Percentiles rank a stretch among this genome's conserved stretches.
These are phyloP conservation scores for Calendula officinalis DNA, from an alignment of 129 eudicot species.

Conservation along the genomic window DNA sequence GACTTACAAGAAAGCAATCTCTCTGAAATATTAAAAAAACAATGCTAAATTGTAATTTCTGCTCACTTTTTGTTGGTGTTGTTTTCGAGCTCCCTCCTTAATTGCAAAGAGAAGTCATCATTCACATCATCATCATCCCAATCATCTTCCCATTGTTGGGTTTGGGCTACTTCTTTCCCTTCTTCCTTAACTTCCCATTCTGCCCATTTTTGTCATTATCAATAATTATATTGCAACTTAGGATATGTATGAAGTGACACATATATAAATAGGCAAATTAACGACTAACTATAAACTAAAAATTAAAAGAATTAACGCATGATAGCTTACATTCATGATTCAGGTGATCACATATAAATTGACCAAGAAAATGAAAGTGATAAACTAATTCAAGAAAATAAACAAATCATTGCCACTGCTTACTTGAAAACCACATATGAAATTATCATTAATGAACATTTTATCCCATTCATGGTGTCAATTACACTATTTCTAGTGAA, in stretches of 20 bases:
- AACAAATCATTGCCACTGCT: not conserved
- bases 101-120: slow-evolving; percentile 82
- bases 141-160: slow-evolving; percentile 88
- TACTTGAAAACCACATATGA: not conserved
- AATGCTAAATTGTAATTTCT: slow-evolving; percentile 18
- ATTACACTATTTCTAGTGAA: not conserved
- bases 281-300: not conserved
- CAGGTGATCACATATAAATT: not conserved
- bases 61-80: slow-evolving; percentile 56
- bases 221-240: slow-evolving; percentile 10
- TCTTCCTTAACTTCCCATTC: slow-evolving; percentile 76
- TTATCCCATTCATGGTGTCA: not conserved
- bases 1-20: not conserved
- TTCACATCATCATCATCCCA: slow-evolving; percentile 98
- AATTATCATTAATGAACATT: not conserved
- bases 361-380: slow-evolving; percentile 4
- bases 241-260: not conserved
- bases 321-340: slow-evolving; percentile 6
- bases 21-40: not conserved
- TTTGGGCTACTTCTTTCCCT: slow-evolving; percentile 56
- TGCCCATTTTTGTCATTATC: slow-evolving; percentile 25
- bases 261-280: not conserved
- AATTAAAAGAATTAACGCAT: not conserved
- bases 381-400: not conserved
- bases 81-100: slow-evolving; percentile 69